phyloP scores from a whole-genome alignment of 73 alveolate genomes.

The Symbiodinium natans region DNA sequence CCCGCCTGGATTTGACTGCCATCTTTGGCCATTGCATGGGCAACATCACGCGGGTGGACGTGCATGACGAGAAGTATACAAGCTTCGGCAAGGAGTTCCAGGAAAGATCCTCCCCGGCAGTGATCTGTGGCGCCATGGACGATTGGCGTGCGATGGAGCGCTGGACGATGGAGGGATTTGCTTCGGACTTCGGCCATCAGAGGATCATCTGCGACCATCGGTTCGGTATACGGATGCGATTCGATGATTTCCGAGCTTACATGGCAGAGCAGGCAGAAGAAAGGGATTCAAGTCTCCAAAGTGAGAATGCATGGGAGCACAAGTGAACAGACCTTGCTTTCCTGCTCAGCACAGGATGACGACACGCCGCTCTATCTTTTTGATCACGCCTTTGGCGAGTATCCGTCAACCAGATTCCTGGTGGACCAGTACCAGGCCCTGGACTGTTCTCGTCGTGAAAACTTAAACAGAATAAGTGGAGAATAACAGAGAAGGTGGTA shows the following conservation, averaged over 20 bases:
- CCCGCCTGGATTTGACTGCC: neutral
- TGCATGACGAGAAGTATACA: neutral
- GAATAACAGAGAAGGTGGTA: too few relatives aligned
- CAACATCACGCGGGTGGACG: conserved; percentile 11
- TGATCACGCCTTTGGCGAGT: conserved; percentile 72
- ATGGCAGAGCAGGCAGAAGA: conserved; percentile 22
- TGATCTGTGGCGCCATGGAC: conserved; percentile 10
- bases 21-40: neutral
- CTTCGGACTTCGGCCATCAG: conserved; percentile 61
- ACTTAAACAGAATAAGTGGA: too few relatives aligned
- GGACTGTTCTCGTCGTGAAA: too few relatives aligned
- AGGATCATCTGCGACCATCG: conserved; percentile 71
- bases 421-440: conserved; percentile 1
- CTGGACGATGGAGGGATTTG: neutral
- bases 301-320: too few relatives aligned
- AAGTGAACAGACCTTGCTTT: too few relatives aligned
- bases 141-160: conserved; percentile 2
- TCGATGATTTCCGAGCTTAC: conserved; percentile 5
- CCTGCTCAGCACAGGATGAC: conserved; percentile 50
- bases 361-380: conserved; percentile 43
- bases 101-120: neutral
- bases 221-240: conserved; percentile 40
- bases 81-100: neutral
- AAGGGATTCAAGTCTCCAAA: too few relatives aligned
- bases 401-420: conserved; percentile 30